These are phyloP conservation scores for Comarum palustre DNA, from an alignment of 306 rosid species.

Conservation along the genomic window DNA sequence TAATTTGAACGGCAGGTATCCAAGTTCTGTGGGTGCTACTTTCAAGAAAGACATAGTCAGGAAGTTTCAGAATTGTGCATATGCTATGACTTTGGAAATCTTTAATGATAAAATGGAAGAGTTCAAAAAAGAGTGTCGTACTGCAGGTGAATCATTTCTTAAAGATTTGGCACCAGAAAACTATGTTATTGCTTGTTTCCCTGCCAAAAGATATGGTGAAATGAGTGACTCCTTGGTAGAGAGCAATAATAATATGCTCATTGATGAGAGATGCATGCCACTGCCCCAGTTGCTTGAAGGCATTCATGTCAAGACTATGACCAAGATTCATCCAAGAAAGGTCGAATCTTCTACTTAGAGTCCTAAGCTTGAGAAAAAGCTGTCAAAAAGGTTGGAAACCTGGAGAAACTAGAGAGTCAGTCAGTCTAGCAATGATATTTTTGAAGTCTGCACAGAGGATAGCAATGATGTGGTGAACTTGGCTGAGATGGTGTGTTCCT, in stretches of 20 bases:
- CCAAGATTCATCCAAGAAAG: not conserved
- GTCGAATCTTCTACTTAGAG: not conserved
- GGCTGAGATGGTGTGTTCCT: not conserved
- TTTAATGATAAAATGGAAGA: not conserved
- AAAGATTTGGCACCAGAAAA: not conserved
- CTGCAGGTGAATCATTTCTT: not conserved
- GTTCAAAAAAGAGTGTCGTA: not conserved
- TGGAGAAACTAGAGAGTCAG: not conserved
- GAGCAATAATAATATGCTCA: not conserved
- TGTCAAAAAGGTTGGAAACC: not conserved
- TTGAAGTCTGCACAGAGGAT: not conserved
- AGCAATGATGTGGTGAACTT: not conserved
- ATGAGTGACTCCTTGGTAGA: not conserved
- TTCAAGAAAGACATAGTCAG: not conserved
- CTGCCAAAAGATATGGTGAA: not conserved
- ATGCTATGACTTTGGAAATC: too few relatives aligned
- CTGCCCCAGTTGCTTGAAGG: not conserved
- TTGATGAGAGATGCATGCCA: not conserved
- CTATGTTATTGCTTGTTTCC: not conserved
- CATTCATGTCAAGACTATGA: not conserved
- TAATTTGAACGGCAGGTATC: not conserved
- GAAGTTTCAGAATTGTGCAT: too few relatives aligned
- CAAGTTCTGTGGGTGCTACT: not conserved
- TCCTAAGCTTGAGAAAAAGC: not conserved
- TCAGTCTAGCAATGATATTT: not conserved